Base-by-base conservation (phyloP, 257 asterid species). In the Orobanche coerulescens region DNA sequence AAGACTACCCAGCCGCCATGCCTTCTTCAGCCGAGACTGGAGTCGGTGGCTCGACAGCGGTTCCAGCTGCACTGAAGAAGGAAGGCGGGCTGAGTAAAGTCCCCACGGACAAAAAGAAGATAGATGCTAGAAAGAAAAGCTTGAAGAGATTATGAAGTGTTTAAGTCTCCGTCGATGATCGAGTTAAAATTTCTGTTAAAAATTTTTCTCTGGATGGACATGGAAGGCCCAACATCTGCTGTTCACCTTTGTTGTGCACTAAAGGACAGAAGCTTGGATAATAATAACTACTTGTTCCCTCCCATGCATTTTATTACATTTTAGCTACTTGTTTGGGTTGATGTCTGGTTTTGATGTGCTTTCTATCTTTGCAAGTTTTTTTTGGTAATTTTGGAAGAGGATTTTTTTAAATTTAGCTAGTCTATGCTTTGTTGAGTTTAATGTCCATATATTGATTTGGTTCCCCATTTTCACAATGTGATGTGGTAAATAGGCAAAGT, bases 101-200 rank as follows among this genome's bases (percentile, higher is more conserved):
- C 65, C 82, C 84, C 0, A 78, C 78, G 1, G 98, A 84, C 78
- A 88, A 84, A 58, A 92, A 80, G 88, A 92, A 85, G 86, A 77
- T 86, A 19, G 98, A 92, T 72, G 96, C 95, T 1, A 81, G 97
- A 67, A 92, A 92, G 86, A 88, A 81, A 68, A 88, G 94, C 78
- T 78, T 91, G 80, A 86, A 85, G 84, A 88, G 98, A 83, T 75
- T 81, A 72, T 88, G 74, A 79, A 43, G 39, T 6, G 30, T 6
- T 36, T 36, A 10, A 36, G 6, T 10, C 9, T 10, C 13, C 9
- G 42, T 36, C 2, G 42, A 36, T 10, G 13, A 36, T 36, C 12
- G 0, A 2, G 42, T 5, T 36, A 30, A 30, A 9, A 28, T 14
- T 20, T 49, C 25, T 18, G 26, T 47, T 49, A 12, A n/a, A n/a